phyloP scores from a whole-genome alignment of 768 basidiomycete species.

The Suillus alpinus region DNA sequence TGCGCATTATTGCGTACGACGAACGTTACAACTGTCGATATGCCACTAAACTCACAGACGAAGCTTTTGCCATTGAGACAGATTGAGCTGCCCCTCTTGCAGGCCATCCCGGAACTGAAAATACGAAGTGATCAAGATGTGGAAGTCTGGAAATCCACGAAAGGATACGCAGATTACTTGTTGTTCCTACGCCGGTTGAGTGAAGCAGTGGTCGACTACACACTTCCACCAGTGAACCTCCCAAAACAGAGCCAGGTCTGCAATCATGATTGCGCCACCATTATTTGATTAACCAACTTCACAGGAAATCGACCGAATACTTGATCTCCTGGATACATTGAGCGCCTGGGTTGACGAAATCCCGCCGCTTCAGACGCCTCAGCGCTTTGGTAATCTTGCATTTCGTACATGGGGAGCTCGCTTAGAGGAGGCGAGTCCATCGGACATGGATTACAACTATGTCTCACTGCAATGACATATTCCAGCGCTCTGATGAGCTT shows the following conservation, averaged over 20 bases:
- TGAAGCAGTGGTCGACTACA: slow-evolving; percentile 70
- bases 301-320: slow-evolving; percentile 46
- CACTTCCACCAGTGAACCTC: slow-evolving; percentile 42
- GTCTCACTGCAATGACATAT: slow-evolving; percentile 2
- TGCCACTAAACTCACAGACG: slow-evolving; percentile 11
- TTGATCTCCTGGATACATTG: slow-evolving; percentile 63
- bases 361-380: slow-evolving; percentile 68
- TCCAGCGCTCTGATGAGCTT: slow-evolving; percentile 53
- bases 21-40: neutral
- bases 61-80: slow-evolving; percentile 30
- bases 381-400: slow-evolving; percentile 89
- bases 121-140: slow-evolving; percentile 77
- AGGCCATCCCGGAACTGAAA: slow-evolving; percentile 40
- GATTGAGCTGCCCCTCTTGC: slow-evolving; percentile 24
- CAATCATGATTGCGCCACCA: neutral
- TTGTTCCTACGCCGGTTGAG: slow-evolving; percentile 75
- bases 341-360: slow-evolving; percentile 79
- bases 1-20: neutral
- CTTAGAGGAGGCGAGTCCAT: slow-evolving; percentile 62
- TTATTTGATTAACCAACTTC: neutral
- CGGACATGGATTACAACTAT: neutral
- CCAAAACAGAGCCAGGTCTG: slow-evolving; percentile 23
- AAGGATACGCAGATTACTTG: slow-evolving; percentile 70
- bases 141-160: slow-evolving; percentile 64
- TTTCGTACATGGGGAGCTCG: slow-evolving; percentile 83